Evolutionary conservation across 805 yeast genomes (phyloP).

Genomic region (Dipodascopsis uninucleata): DNA sequence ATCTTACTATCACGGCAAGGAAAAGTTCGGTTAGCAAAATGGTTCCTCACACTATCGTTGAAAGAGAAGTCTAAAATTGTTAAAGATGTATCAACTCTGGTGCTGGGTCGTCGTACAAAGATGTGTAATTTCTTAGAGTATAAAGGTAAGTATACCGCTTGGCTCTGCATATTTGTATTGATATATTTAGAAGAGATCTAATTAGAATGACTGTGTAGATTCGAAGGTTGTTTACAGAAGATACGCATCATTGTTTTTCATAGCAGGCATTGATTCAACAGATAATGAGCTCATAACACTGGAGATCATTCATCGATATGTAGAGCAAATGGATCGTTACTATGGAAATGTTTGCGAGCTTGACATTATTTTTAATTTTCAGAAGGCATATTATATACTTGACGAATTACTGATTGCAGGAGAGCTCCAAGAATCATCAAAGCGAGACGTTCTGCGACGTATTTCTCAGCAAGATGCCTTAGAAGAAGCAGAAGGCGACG

Average conservation of each 20-base stretch:
- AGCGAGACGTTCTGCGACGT: slow-evolving; percentile 69
- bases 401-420: slow-evolving; percentile 92
- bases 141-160: slow-evolving; percentile 42
- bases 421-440: slow-evolving; percentile 75
- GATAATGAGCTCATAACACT: slow-evolving; percentile 85
- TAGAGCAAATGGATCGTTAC: slow-evolving; percentile 93
- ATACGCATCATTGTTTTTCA: slow-evolving; percentile 88
- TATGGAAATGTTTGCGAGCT: slow-evolving; percentile 95
- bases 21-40: slow-evolving; percentile 84
- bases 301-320: slow-evolving; percentile 87
- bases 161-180: slow-evolving; percentile 1
- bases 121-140: slow-evolving; percentile 95
- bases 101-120: slow-evolving; percentile 79
- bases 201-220: slow-evolving; percentile 39
- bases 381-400: slow-evolving; percentile 84
- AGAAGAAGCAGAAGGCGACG: slow-evolving; percentile 70
- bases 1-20: slow-evolving; percentile 90
- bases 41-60: slow-evolving; percentile 83
- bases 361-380: slow-evolving; percentile 94
- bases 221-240: slow-evolving; percentile 84
- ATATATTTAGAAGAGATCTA: neutral
- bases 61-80: slow-evolving; percentile 82
- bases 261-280: slow-evolving; percentile 75
- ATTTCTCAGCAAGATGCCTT: slow-evolving; percentile 83
- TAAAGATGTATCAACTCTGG: slow-evolving; percentile 79